Conservation (phyloP, 2,329 filamentous ascomycete genomes). For the Parastagonospora nodorum region DNA sequence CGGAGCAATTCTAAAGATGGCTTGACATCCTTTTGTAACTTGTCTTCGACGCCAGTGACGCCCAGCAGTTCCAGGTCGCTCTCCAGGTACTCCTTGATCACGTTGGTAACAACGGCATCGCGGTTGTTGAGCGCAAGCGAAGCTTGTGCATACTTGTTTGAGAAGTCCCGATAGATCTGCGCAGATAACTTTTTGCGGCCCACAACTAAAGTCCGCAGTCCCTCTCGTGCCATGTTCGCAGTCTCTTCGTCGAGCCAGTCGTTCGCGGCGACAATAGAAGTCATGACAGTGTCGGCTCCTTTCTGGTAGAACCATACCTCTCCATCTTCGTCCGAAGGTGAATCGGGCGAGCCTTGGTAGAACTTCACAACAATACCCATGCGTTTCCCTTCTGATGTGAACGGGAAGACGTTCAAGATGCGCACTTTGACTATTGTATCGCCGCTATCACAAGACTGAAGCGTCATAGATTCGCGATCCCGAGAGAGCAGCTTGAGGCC, state of each 20-base stretch:
- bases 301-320: constrained; percentile 99
- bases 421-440: constrained; percentile 79
- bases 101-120: constrained; percentile 78
- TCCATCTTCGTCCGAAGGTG: constrained; percentile 59
- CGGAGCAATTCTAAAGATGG: constrained; percentile 91
- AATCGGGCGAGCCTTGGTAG: constrained; percentile 49
- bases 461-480: constrained; percentile 82
- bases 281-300: constrained; percentile 97
- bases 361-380: constrained; percentile 98
- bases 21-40: constrained; percentile 93
- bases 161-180: constrained; percentile 82
- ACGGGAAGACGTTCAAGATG: constrained; percentile 94
- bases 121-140: constrained; percentile 79
- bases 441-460: constrained; percentile 77
- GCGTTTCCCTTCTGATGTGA: constrained; percentile 95
- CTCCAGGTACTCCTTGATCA: constrained; percentile 82
- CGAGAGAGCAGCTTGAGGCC: constrained; percentile 83
- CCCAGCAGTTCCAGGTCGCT: constrained; percentile 87
- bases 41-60: constrained; percentile 98
- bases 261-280: constrained; percentile 90
- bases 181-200: constrained; percentile 84
- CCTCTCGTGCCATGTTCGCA: constrained; percentile 98
- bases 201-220: constrained; percentile 89
- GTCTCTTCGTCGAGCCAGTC: constrained; percentile 99
- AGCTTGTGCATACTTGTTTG: constrained; percentile 74